Evolutionary conservation across 2,329 filamentous ascomycete genomes (phyloP), one percentile per base, ranked within the genome.

Genomic region (Teratosphaeria destructans): DNA sequence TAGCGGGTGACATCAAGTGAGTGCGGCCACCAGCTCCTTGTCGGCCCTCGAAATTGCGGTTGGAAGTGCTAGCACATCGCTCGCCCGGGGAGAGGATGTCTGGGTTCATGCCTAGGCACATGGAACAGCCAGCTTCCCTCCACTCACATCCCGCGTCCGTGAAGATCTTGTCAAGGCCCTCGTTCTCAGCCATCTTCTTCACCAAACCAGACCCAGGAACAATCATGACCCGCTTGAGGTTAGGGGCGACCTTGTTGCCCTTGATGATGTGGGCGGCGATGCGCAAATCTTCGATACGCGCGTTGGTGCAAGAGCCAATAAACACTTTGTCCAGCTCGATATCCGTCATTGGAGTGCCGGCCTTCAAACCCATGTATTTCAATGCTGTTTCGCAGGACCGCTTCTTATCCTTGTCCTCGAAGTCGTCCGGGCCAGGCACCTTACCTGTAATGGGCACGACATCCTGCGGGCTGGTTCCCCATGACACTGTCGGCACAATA

Each of bases 41-140:
- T 64, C 94, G 87, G 63, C 94, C 94, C 74, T 97, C 94, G 67
- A 97, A 97, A 77, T 97, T 97, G 69, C 94, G 89, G 79, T 97
- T 97, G 63, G 90, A 95, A 56, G 94, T 97, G 72, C 88, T 93
- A 52, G 94, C 94, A 73, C 94, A 97, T 70, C 94, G 87, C 78
- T 99, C 94, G 73, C 88, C 84, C 58, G 94, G 92, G 1, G 91
- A 85, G 54, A 97, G 83, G 64, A 99, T 97, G 74, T 99, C 94
- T 0, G 94, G 93, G 80, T 99, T 99, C 93, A 99, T 99, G 73
- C 94, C 94, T 59, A 99, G 82, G 73, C 94, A 97, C 94, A 99
- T 99, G 63, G 90, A 95, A 83, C 94, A 99, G 56, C 94, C 94
- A 66, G 94, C 94, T 78, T 99, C 94, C 72, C 94, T 85, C 93